Percentiles rank a stretch among this genome's conserved stretches.
Evolutionary conservation across 345 rosid species (phyloP).

Genomic region (Anacardium occidentale): DNA sequence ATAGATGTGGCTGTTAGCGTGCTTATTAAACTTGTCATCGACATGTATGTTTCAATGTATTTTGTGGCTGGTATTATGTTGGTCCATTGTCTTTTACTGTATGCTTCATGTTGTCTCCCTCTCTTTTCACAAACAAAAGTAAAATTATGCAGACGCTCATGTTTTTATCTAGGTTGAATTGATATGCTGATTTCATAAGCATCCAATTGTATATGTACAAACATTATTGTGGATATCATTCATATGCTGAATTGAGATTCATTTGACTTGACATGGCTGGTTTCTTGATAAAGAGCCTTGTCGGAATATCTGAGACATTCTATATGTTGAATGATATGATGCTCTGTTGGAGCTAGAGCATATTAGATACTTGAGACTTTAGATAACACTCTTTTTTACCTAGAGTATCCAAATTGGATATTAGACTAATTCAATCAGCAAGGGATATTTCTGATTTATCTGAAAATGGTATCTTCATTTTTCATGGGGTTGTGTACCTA

Average conservation of each 20-base stretch:
- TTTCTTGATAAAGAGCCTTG: not conserved
- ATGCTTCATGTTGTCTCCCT: not conserved
- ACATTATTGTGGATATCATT: not conserved
- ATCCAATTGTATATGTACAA: not conserved
- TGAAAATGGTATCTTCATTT: not conserved
- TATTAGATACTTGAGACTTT: not conserved
- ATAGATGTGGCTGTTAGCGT: slow-evolving; percentile 98
- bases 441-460: not conserved
- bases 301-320: slow-evolving; percentile 4
- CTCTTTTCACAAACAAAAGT: not conserved
- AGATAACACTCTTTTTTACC: not conserved
- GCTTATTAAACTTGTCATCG: slow-evolving; percentile 91
- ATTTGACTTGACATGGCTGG: not conserved
- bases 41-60: slow-evolving; percentile 62
- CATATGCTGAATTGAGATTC: not conserved
- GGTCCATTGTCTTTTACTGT: not conserved
- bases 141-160: not conserved
- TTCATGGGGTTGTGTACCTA: not conserved
- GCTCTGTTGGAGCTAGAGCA: not conserved
- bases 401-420: slow-evolving; percentile 4
- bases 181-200: slow-evolving; percentile 10
- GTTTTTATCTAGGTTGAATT: not conserved
- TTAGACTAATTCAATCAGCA: not conserved
- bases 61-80: slow-evolving; percentile 18
- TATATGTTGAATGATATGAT: not conserved